Evolutionary conservation across 2,329 filamentous ascomycete species (phyloP).

Genomic region (Botrytis fragariae): DNA sequence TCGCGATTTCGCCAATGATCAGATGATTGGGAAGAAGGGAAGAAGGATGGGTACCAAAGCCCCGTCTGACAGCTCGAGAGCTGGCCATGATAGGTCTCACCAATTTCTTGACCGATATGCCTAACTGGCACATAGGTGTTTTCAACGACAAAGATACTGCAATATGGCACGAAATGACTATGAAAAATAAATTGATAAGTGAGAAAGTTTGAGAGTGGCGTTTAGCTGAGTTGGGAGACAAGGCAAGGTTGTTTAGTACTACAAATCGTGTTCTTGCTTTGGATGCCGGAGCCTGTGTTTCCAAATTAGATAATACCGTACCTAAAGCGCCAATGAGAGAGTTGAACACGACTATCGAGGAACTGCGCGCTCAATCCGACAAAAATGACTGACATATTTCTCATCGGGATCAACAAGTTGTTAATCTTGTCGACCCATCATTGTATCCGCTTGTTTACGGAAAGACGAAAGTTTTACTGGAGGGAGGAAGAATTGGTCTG

Average conservation of each 20-base stretch:
- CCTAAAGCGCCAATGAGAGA: neutral
- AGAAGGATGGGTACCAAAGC: neutral
- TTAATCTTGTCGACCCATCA: neutral
- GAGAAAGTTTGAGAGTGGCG: neutral
- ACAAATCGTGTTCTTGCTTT: neutral
- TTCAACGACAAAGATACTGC: neutral
- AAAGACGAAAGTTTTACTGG: neutral
- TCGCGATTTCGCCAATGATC: neutral
- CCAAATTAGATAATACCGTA: neutral
- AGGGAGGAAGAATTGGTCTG: neutral
- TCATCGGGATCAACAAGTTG: neutral
- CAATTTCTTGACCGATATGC: neutral
- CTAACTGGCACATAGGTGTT: neutral
- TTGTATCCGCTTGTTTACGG: neutral
- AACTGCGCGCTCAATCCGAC: neutral
- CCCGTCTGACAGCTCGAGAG: neutral
- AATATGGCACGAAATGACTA: neutral
- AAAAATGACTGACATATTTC: neutral
- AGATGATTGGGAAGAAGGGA: neutral
- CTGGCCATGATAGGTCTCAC: neutral
- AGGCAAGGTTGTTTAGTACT: neutral
- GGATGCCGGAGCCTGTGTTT: neutral
- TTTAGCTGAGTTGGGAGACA: neutral
- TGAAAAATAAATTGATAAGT: neutral
- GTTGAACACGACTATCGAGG: neutral